Percentiles rank a stretch among this genome's conserved stretches.
These are phyloP conservation scores for Sergeia podlipaevii DNA, from an alignment of 208 protist species.

Conservation along the genomic window DNA sequence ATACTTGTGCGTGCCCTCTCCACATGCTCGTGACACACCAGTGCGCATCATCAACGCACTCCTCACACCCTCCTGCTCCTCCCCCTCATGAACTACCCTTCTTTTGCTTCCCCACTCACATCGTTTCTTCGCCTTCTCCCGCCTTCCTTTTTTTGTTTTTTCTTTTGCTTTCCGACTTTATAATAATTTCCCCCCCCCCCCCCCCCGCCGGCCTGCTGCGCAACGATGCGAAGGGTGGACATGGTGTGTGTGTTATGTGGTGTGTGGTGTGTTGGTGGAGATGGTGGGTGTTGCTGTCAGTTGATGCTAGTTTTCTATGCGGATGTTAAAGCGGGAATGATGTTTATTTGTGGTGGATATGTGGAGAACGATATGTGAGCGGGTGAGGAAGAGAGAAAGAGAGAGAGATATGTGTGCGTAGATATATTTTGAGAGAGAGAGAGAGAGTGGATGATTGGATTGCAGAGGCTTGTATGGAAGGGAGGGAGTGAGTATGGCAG, in stretches of 20 bases:
- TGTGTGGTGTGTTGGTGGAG: too few relatives aligned
- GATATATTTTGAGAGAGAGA: not conserved
- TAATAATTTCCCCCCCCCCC: too few relatives aligned
- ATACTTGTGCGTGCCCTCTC: too few relatives aligned
- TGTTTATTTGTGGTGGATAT: not conserved
- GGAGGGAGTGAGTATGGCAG: not conserved
- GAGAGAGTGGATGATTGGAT: not conserved
- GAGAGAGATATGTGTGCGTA: not conserved
- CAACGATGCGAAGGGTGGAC: not conserved
- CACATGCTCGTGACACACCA: too few relatives aligned
- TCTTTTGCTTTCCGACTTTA: not conserved
- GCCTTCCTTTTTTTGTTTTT: not conserved
- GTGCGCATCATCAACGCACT: not conserved
- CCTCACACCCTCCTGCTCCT: not conserved
- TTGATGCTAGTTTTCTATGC: too few relatives aligned
- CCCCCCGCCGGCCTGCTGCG: too few relatives aligned
- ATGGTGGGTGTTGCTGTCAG: too few relatives aligned
- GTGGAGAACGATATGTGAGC: not conserved
- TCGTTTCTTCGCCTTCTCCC: not conserved
- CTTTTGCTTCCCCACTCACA: not conserved
- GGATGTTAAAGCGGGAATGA: too few relatives aligned
- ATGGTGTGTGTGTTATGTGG: not conserved
- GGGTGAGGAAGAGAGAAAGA: not conserved
- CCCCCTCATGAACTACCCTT: too few relatives aligned
- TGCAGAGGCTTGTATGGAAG: not conserved